Conservation (phyloP, 805 yeast species). For the Suhomyces vadensis region DNA sequence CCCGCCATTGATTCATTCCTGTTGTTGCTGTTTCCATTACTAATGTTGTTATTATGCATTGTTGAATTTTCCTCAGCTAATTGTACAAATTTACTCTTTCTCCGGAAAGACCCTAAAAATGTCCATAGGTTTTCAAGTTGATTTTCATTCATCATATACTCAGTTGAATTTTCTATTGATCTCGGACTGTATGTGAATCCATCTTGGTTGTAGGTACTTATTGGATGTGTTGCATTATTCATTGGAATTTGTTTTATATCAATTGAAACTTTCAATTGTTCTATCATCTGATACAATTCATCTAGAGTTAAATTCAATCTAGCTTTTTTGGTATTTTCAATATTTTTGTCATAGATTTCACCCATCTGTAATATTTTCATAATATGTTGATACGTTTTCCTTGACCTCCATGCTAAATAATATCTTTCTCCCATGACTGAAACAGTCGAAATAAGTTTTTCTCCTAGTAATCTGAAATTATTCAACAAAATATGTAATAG, state of each 20-base stretch:
- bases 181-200: background rate
- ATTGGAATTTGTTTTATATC: background rate
- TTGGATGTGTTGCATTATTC: background rate
- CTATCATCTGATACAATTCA: background rate
- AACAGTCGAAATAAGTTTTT: background rate
- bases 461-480: background rate
- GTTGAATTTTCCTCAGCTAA: background rate
- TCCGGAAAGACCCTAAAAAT: background rate
- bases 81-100: background rate
- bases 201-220: background rate
- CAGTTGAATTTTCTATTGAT: background rate
- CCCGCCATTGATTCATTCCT: background rate
- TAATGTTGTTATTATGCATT: background rate
- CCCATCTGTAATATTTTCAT: background rate
- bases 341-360: background rate
- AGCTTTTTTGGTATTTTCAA: background rate
- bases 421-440: slow-evolving; percentile 7
- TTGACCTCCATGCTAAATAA: slow-evolving; percentile 11
- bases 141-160: background rate
- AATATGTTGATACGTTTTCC: background rate
- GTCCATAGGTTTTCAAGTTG: background rate
- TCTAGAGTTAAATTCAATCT: background rate
- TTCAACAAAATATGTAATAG: background rate
- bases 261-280: background rate
- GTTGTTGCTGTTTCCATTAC: background rate